Evolutionary conservation across 768 basidiomycete genomes (phyloP), one percentile per base, ranked within the genome.

Genomic region (Chalciporus chontae): DNA sequence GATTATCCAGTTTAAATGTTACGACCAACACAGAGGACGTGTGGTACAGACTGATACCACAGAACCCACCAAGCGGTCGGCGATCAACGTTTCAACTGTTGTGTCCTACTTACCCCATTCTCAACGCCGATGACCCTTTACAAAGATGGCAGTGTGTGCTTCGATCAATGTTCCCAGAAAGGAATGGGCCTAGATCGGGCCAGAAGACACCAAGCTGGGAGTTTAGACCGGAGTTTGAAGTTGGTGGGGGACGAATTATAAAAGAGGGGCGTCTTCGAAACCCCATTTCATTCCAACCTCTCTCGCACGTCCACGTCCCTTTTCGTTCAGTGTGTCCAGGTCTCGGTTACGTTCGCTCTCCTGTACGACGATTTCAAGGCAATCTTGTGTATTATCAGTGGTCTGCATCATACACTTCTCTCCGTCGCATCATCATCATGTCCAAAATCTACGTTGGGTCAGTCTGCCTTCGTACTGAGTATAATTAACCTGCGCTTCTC

Each of bases 401-500:
- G 49, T 66, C 62, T 62, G 32, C 64, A 11, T 63, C 63, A 40
- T 47, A 45, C 48, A 43, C 39, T n/a, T 46, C 24, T 57, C 65
- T 48, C 21, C 53, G 24, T n/a, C n/a, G n/a, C n/a, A n/a, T n/a
- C 56, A 52, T 57, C 63, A 63, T 76, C 74, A 87, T 87, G 84
- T 80, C 85, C 65, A 93, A 92, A 77, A 80, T 92, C 69, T 93
- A 92, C 72, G 89, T 93, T 80, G 90, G 89, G 90, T 93, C 81
- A 85, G 90, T 92, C 82, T 83, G 71, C 71, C 71, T 74, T 75
- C 67, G 74, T 73, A 70, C 64, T 74, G 64, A 74, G 66, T 67
- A 71, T 64, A 62, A 65, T 56, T 68, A 60, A 61, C 70, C 69
- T n/a, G 68, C 65, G 60, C 77, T 75, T 77, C 69, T 70, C 68